phyloP scores from a whole-genome alignment of 345 rosid genomes.

The Rhodamnia argentea region DNA sequence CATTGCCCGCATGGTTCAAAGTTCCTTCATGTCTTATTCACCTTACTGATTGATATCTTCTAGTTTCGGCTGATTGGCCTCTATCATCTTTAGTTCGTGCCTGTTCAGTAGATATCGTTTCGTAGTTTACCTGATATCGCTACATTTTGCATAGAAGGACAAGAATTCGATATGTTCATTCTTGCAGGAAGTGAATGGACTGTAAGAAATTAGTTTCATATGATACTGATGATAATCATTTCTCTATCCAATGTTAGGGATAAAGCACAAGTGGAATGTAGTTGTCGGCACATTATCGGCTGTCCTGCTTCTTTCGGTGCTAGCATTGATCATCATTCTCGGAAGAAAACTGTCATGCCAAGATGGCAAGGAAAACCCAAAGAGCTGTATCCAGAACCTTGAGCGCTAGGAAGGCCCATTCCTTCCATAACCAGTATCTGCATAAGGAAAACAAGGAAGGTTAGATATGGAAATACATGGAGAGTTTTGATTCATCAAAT shows the following conservation, averaged over 20 bases:
- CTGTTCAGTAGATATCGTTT: background rate
- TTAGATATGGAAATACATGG: constrained; percentile 3
- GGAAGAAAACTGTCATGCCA: constrained; percentile 9
- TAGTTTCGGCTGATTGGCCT: background rate
- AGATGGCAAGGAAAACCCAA: constrained; percentile 7
- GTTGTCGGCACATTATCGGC: constrained; percentile 18
- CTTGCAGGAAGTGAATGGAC: background rate
- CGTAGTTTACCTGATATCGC: background rate
- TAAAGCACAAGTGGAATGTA: constrained; percentile 16
- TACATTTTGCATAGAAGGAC: background rate
- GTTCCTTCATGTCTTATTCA: background rate
- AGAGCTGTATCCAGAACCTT: constrained; percentile 21
- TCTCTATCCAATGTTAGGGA: constrained; percentile 5
- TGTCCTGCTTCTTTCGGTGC: constrained; percentile 10
- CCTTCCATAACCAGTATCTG: constrained; percentile 13
- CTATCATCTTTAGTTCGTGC: background rate
- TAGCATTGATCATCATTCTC: constrained; percentile 9
- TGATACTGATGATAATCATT: background rate
- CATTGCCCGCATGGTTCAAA: background rate
- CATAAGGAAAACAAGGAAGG: constrained; percentile 31
- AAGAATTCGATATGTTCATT: background rate
- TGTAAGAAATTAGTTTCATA: background rate
- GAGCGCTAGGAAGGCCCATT: constrained; percentile 14
- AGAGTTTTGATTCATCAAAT: background rate
- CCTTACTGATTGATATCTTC: background rate